Conservation (phyloP, 306 rosid genomes). For the Vigna mungo region DNA sequence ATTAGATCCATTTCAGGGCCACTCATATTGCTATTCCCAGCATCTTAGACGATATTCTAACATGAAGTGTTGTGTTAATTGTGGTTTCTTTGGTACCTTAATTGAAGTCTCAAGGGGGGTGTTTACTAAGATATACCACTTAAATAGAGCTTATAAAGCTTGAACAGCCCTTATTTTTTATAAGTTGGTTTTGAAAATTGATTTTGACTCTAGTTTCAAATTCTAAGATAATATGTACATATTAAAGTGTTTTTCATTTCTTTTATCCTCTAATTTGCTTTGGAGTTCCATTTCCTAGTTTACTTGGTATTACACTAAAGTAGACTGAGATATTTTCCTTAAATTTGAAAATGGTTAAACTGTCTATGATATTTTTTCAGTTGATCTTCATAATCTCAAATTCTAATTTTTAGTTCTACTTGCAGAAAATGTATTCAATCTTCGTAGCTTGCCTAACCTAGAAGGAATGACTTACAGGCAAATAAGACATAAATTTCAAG, state of each 20-base stretch:
- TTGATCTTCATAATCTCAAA: conserved; percentile 8
- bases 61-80: not conserved
- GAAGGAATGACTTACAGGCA: conserved; percentile 74
- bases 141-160: not conserved
- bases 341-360: conserved; percentile 35
- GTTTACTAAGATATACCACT: not conserved
- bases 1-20: not conserved
- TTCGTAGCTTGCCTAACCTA: conserved; percentile 69
- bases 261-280: conserved; percentile 31
- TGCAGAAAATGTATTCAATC: conserved; percentile 94
- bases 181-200: not conserved
- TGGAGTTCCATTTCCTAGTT: conserved; percentile 29
- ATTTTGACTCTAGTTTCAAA: not conserved
- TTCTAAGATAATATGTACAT: conserved; percentile 4
- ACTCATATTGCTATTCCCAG: not conserved
- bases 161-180: not conserved
- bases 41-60: too few species aligned
- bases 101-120: not conserved
- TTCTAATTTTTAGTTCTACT: conserved; percentile 44
- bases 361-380: conserved; percentile 11
- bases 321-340: conserved; percentile 18
- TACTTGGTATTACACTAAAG: conserved; percentile 33
- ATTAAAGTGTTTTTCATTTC: not conserved
- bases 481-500: conserved; percentile 67
- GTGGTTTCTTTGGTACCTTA: not conserved